phyloP scores from a whole-genome alignment of 139 green algal species.

The Gonium pectorale region DNA sequence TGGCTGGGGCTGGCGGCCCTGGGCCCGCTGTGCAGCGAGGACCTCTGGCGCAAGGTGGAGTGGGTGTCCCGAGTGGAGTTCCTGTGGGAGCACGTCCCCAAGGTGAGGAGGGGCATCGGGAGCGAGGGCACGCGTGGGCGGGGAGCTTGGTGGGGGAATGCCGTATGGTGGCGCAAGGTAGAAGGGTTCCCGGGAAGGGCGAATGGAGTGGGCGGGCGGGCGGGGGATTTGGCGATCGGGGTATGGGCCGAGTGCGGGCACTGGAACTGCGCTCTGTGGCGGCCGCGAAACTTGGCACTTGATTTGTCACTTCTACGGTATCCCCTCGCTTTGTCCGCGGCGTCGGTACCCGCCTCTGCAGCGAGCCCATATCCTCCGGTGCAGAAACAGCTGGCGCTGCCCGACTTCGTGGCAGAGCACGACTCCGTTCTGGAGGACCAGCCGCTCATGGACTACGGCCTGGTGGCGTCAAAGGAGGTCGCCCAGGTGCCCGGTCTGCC shows the following conservation, averaged over 20 bases:
- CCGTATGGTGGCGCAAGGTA: neutral
- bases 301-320: no score
- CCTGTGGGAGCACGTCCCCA: slow-evolving; percentile 49
- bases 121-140: neutral
- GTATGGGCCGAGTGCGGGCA: neutral
- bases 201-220: neutral
- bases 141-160: neutral
- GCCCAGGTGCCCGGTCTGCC: slow-evolving; percentile 31
- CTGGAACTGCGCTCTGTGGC: neutral
- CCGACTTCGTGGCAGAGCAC: slow-evolving; percentile 46
- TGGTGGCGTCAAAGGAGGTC: slow-evolving; percentile 43
- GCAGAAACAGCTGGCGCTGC: slow-evolving; percentile 26
- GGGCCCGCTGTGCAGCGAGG: slow-evolving; percentile 16
- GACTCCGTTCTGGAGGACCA: slow-evolving; percentile 48
- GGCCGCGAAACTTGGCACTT: no score
- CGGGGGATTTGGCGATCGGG: neutral
- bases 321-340: neutral
- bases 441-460: slow-evolving; percentile 48
- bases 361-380: neutral
- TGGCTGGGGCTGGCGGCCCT: slow-evolving; percentile 9
- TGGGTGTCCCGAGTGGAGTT: slow-evolving; percentile 52
- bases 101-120: slow-evolving; percentile 13
- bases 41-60: slow-evolving; percentile 43
- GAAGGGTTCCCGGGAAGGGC: neutral
- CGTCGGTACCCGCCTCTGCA: neutral